These are phyloP conservation scores for Suillus spraguei DNA, from an alignment of 768 basidiomycete genomes.

Conservation along the genomic window DNA sequence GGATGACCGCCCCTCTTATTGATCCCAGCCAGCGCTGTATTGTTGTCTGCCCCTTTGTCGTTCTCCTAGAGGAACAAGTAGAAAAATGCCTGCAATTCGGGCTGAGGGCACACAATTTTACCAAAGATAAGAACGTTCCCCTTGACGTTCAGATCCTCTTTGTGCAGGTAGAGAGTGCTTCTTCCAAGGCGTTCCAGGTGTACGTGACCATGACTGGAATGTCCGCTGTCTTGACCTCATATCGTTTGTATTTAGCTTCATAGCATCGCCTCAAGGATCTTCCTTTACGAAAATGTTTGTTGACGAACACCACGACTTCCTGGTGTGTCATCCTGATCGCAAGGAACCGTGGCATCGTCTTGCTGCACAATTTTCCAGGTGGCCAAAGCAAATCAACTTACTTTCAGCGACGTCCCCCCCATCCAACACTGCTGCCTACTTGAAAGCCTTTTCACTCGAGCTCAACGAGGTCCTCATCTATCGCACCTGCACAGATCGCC, in stretches of 20 bases:
- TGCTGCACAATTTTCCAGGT: too few relatives aligned
- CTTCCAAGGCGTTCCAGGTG: neutral
- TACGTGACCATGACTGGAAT: neutral
- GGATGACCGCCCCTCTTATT: too few relatives aligned
- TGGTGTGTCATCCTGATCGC: neutral
- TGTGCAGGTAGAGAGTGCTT: neutral
- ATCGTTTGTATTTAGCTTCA: neutral
- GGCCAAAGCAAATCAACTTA: too few relatives aligned
- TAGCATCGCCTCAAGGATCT: neutral
- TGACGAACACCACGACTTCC: neutral
- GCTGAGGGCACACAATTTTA: neutral
- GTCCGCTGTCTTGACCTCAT: neutral
- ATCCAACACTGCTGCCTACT: too few relatives aligned
- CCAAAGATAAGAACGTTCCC: neutral
- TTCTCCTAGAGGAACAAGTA: neutral
- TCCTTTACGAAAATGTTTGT: neutral
- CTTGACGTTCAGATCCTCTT: neutral
- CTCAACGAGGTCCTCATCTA: neutral
- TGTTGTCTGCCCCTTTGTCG: neutral
- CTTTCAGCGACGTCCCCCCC: neutral
- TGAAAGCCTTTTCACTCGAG: neutral
- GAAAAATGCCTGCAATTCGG: neutral
- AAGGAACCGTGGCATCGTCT: neutral
- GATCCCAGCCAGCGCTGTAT: neutral
- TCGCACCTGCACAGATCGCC: neutral